Evolutionary conservation across 176 grass and related monocot species (phyloP), one percentile per base, ranked within the genome.

Genomic region (Oryza meridionalis): DNA sequence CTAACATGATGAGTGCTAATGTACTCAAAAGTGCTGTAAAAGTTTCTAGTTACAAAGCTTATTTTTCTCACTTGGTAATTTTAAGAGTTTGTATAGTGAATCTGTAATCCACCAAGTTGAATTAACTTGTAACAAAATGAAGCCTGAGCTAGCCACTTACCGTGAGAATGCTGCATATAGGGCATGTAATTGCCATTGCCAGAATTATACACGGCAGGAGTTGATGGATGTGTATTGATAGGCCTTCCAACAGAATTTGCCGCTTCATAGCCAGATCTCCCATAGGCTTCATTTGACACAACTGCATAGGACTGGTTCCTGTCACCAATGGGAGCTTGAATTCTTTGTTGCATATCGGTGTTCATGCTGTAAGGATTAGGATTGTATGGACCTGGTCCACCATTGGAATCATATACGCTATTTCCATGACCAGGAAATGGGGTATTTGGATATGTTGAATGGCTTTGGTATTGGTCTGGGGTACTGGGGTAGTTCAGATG

Each of bases 381-480:
- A 70, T 38, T 72, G 70, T 77, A 85, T 8, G 69, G 53, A 76
- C 40, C 76, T n/a, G 73, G 25, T 24, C 37, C 61, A 55, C 49
- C 11, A 27, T 82, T 50, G 21, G 82, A 84, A 37, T 35, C 50
- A 67, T 84, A 85, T 47, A 77, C 50, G 22, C 15, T 53, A 16
- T 55, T 29, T 55, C 51, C 74, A 77, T 73, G 64, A 53, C 45
- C 86, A 86, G 50, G 63, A 87, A 62, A 53, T 26, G 43, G 78
- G 70, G 70, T 40, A 14, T 72, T 75, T 32, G 26, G n/a, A 76
- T 93, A 90, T 49, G 35, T 82, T 87, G 68, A 68, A 77, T 59
- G 15, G n/a, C 58, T 16, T 35, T 65, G 44, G 55, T 78, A 83
- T 27, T 53, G 63, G 49, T 62, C 66, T 59, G 42, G 29, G 31